Base-by-base conservation (phyloP, 225 moss, liverwort and hornwort species). In the Ulota crispa region DNA sequence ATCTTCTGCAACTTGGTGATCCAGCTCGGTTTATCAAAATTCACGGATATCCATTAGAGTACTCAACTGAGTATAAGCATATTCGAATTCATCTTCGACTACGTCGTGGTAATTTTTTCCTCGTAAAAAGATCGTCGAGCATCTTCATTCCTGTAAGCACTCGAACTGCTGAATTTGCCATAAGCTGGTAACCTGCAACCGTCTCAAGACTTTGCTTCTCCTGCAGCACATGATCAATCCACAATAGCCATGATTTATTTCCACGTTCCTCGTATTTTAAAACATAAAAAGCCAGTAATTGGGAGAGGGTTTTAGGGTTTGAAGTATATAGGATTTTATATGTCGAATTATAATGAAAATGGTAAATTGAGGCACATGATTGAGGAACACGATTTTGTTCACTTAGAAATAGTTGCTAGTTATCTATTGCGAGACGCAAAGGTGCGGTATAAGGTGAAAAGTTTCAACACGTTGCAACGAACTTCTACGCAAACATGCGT, bases 71-170 rank as follows among this genome's bases (percentile, higher is more conserved):
- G 42, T 12, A 12, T 36, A 15, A 5, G n/a, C 2, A 77, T n/a
- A 1, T 23, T 30, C 28, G 10, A 61, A 30, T 39, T 79, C 37
- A 69, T 69, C 62, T 80, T 69, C 0, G 8, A n/a, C 10, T 63
- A 8, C 31, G 31, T 64, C 4, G 73, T 53, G 73, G 53, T 13
- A 77, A 52, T 13, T 68, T 79, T 79, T 80, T 86, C 24, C 52
- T 86, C 18, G 96, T 96, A 76, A 94, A 96, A 36, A 90, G 80
- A 67, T 93, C 91, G 85, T 96, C 96, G 54, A 96, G 74, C 55
- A 86, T 82, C 65, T 89, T 85, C 89, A 94, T 94, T 32, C 93
- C 82, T 78, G 82, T 86, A 0, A 91, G 80, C 6, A 92, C 85
- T 64, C 89, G 87, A 52, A 85, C 67, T 18, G 94, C 92, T 2